Evolutionary conservation across 495 filamentous ascomycete genomes (phyloP).

Genomic region (Tuber magnatum): DNA sequence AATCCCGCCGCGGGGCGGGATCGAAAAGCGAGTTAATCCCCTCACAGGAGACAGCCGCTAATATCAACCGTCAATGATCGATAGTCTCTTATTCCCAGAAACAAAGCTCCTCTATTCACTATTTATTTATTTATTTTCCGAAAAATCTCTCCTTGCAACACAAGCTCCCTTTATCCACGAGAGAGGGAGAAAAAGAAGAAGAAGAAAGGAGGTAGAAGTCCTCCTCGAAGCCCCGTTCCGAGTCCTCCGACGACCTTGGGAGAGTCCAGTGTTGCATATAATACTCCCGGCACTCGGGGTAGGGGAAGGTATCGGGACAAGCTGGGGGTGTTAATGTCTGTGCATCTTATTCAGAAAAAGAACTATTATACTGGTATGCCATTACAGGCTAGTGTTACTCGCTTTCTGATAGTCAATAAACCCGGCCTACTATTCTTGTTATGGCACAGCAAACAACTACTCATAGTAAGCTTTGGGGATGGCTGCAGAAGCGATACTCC

Average conservation of each 20-base stretch:
- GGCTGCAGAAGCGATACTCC: no score
- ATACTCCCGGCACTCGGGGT: no score
- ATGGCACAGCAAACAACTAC: no score
- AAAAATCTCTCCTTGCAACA: neutral
- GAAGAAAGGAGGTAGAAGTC: neutral
- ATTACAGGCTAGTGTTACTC: no score
- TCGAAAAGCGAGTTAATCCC: neutral
- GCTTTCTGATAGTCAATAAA: no score
- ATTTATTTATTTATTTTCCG: neutral
- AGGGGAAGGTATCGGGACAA: no score
- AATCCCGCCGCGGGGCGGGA: neutral
- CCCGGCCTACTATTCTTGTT: no score
- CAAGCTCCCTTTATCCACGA: neutral
- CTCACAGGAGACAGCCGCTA: neutral
- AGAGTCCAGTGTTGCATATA: neutral
- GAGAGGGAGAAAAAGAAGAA: no score
- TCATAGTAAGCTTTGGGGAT: no score
- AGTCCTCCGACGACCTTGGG: neutral
- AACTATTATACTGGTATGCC: no score
- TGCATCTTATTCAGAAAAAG: no score
- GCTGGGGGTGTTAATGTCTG: no score
- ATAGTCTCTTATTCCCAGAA: neutral
- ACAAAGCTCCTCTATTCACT: neutral
- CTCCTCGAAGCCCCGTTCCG: neutral
- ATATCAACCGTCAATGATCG: neutral